Conservation (phyloP, 345 rosid species). For the Fremontodendron californicum region DNA sequence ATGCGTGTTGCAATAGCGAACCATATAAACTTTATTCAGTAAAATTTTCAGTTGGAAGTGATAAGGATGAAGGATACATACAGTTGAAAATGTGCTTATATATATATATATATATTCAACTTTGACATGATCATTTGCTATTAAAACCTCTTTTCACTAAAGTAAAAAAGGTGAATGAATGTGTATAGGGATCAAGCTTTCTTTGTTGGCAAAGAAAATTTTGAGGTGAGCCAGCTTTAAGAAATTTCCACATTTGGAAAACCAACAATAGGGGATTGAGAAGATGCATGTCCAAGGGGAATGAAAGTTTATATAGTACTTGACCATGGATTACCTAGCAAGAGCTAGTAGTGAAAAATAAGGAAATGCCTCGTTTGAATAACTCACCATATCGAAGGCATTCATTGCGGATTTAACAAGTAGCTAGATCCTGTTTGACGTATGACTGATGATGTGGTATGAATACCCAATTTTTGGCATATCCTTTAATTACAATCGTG, state of each 20-base stretch:
- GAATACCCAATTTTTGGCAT: neutral
- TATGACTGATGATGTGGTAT: neutral
- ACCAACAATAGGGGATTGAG: neutral
- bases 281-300: neutral
- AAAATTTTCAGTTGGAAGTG: neutral
- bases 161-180: neutral
- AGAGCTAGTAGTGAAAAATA: neutral
- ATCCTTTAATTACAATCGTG: neutral
- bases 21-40: neutral
- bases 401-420: neutral
- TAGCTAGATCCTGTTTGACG: neutral
- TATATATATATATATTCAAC: neutral
- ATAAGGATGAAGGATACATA: slow-evolving; percentile 1
- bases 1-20: neutral
- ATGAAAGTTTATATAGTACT: neutral
- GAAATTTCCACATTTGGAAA: neutral
- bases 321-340: neutral
- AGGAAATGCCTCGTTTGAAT: neutral
- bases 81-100: neutral
- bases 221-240: neutral
- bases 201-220: neutral
- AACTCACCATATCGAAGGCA: neutral
- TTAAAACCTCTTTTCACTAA: neutral
- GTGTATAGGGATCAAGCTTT: neutral
- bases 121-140: neutral